Conservation (phyloP, 2,329 filamentous ascomycete genomes). For the Didymella exigua region DNA sequence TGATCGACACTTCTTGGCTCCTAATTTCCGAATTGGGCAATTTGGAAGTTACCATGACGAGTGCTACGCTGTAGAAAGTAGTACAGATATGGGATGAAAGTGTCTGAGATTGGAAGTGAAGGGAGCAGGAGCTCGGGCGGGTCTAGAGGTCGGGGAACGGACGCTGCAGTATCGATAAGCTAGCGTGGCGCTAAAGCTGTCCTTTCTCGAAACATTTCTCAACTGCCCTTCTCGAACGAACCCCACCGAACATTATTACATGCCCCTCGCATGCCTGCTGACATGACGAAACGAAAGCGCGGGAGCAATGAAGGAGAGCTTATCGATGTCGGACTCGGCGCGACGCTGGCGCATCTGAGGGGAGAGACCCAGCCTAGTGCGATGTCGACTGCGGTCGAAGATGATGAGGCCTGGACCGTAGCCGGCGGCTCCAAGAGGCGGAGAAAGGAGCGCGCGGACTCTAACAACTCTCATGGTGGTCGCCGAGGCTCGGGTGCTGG, state of each 20-base stretch:
- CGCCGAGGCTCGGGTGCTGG: slow-evolving; percentile 10
- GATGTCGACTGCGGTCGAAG: slow-evolving; percentile 16
- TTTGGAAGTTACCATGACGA: not conserved
- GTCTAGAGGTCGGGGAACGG: not conserved
- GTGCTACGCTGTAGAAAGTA: not conserved
- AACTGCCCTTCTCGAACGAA: not conserved
- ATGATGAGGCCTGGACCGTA: slow-evolving; percentile 39
- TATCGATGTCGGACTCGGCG: slow-evolving; percentile 34
- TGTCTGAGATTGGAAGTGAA: not conserved
- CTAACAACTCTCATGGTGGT: slow-evolving; percentile 5
- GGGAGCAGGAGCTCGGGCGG: not conserved
- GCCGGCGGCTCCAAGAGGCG: slow-evolving; percentile 35
- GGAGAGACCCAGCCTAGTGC: slow-evolving; percentile 22
- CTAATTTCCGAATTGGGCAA: not conserved
- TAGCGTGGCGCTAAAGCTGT: slow-evolving; percentile 4
- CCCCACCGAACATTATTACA: not conserved
- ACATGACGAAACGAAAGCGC: slow-evolving; percentile 43
- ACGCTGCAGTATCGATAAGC: slow-evolving; percentile 1
- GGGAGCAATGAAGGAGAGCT: slow-evolving; percentile 23
- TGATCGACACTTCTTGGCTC: not conserved
- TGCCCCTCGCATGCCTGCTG: slow-evolving; percentile 16
- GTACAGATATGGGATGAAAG: not conserved
- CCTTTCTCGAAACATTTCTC: slow-evolving; percentile 11
- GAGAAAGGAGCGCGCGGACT: slow-evolving; percentile 24
- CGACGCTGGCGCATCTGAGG: slow-evolving; percentile 37